phyloP scores from a whole-genome alignment of 139 green algal genomes.

The Klebsormidium nitens region DNA sequence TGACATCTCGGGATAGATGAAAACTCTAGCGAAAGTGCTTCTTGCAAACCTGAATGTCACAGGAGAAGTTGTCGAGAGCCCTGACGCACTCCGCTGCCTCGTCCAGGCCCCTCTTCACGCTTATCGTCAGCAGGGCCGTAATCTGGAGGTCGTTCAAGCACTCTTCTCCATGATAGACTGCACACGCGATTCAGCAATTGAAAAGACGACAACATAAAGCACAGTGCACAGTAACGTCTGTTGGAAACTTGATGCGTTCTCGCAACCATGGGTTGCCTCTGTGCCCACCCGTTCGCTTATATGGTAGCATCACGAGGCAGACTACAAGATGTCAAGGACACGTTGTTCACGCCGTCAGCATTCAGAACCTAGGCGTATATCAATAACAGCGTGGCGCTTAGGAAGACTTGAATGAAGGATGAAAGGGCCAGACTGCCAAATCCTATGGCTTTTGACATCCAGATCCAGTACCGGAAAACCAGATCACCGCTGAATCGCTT shows the following conservation, averaged over 20 bases:
- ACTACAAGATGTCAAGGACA: neutral
- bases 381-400: too few relatives aligned
- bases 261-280: conserved; percentile 4
- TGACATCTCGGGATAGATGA: too few relatives aligned
- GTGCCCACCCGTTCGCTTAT: neutral
- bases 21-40: too few relatives aligned
- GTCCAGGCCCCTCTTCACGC: neutral
- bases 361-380: too few relatives aligned
- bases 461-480: too few relatives aligned
- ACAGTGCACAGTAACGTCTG: too few relatives aligned
- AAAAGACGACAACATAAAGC: too few relatives aligned
- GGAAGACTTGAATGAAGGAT: too few relatives aligned
- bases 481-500: too few relatives aligned
- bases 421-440: too few relatives aligned
- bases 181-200: neutral
- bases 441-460: too few relatives aligned
- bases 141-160: conserved; percentile 7
- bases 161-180: neutral
- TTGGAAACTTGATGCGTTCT: conserved; percentile 12
- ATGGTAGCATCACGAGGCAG: neutral
- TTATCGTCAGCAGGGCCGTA: neutral
- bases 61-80: neutral
- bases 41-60: neutral
- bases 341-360: too few relatives aligned
- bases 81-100: neutral